A percentile compares a stretch with the other conserved stretches of the same genome.
These are phyloP conservation scores for Ceratocystiopsis minuta DNA, from an alignment of 2,329 filamentous ascomycete genomes.

Conservation along the genomic window DNA sequence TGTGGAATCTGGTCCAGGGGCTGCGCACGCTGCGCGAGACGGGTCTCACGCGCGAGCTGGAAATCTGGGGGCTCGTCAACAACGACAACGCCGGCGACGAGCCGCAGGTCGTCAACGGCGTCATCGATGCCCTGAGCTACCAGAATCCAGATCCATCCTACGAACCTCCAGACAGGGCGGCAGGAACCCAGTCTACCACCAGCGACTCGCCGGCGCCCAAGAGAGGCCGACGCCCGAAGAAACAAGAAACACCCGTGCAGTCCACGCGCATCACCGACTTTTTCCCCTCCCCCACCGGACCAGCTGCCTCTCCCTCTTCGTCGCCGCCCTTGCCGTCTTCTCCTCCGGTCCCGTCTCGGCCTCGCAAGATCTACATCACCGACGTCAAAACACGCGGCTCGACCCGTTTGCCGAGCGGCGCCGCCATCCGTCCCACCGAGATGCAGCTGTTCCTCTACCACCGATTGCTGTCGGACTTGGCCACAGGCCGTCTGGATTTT, in stretches of 20 bases:
- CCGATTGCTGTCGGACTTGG: constrained; percentile 61
- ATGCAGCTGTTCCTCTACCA: constrained; percentile 88
- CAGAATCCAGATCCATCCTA: constrained; percentile 55
- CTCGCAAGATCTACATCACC: constrained; percentile 45
- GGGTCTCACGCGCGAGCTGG: constrained; percentile 57
- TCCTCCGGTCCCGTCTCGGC: background rate
- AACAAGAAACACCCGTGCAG: constrained; percentile 11
- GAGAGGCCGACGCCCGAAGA: constrained; percentile 1
- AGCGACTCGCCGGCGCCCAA: too few species aligned
- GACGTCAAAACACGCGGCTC: constrained; percentile 75
- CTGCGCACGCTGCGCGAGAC: constrained; percentile 53
- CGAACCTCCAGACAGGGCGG: constrained; percentile 28
- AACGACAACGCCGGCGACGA: background rate
- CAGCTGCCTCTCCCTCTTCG: background rate
- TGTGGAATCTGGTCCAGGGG: constrained; percentile 88
- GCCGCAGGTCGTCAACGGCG: constrained; percentile 58
- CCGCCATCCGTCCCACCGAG: constrained; percentile 53
- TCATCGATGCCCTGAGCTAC: constrained; percentile 75
- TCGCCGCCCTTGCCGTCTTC: background rate
- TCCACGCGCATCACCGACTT: constrained; percentile 9
- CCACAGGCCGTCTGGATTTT: constrained; percentile 52
- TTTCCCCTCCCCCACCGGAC: constrained; percentile 3
- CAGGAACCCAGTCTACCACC: constrained; percentile 4
- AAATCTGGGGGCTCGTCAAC: constrained; percentile 62
- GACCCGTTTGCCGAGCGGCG: constrained; percentile 42